Percentiles rank a stretch among this genome's conserved stretches.
Conservation (phyloP, 2,329 filamentous ascomycete species). For the Fusarium domesticum region DNA sequence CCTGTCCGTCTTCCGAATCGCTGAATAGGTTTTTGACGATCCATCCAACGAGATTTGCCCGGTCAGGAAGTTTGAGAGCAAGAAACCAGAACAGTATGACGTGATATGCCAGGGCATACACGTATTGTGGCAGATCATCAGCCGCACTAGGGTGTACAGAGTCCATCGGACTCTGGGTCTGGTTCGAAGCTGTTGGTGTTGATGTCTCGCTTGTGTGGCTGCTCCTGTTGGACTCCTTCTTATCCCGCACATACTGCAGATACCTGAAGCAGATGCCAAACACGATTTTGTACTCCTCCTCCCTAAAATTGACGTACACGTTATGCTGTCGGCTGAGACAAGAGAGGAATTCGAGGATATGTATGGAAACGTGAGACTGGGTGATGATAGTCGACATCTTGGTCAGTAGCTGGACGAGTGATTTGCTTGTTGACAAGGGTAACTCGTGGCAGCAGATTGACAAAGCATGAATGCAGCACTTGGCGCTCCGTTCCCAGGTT, state of each 20-base stretch:
- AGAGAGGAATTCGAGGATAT: constrained; percentile 94
- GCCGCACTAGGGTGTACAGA: constrained; percentile 34
- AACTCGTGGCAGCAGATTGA: constrained; percentile 95
- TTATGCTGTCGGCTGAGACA: constrained; percentile 80
- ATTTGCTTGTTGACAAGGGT: constrained; percentile 81
- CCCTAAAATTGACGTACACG: constrained; percentile 82
- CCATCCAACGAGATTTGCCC: constrained; percentile 81
- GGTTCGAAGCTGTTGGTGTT: constrained; percentile 25
- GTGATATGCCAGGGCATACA: constrained; percentile 90
- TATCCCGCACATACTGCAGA: constrained; percentile 80
- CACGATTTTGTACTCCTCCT: constrained; percentile 89
- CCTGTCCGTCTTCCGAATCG: constrained; percentile 68
- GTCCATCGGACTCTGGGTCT: constrained; percentile 16
- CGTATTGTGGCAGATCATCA: constrained; percentile 86
- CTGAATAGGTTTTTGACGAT: constrained; percentile 84
- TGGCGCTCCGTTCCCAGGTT: constrained; percentile 80
- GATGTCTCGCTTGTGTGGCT: constrained; percentile 45
- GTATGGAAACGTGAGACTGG: constrained; percentile 84
- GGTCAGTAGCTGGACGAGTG: constrained; percentile 78
- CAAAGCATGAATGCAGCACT: constrained; percentile 89
- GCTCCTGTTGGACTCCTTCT: constrained; percentile 47
- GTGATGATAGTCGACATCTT: constrained; percentile 97
- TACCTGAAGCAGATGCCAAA: constrained; percentile 96
- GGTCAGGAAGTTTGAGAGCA: constrained; percentile 78
- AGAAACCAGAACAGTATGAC: constrained; percentile 98